Evolutionary conservation across 768 basidiomycete species (phyloP).

Genomic region (Trichaptum fuscoviolaceum): DNA sequence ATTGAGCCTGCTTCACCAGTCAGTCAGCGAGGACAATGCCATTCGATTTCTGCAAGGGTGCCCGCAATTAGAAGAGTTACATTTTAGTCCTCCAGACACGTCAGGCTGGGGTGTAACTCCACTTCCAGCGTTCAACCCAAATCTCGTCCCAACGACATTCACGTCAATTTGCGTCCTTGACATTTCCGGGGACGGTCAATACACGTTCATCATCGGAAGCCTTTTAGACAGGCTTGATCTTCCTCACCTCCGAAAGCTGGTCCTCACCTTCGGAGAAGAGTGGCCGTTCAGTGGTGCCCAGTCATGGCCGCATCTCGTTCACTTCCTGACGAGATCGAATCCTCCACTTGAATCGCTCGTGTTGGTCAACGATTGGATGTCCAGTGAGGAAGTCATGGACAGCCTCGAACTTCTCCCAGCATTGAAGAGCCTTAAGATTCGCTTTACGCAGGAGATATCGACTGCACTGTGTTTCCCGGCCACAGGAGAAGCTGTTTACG

Average conservation of each 20-base stretch:
- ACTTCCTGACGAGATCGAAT: not conserved
- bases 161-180: not conserved
- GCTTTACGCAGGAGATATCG: not conserved
- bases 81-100: not conserved
- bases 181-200: not conserved
- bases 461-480: not conserved
- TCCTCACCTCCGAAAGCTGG: not conserved
- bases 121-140: not conserved
- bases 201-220: not conserved
- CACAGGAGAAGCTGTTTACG: not conserved
- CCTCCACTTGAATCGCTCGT: not conserved
- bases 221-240: not conserved
- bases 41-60: not conserved
- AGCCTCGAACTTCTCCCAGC: not conserved
- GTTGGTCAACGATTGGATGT: not conserved
- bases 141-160: not conserved
- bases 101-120: not conserved
- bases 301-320: not conserved
- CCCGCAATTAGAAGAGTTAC: not conserved
- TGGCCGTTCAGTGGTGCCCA: not conserved
- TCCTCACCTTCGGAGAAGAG: not conserved
- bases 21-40: not conserved
- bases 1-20: not conserved
- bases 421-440: not conserved
- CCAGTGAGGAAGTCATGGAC: not conserved